Evolutionary conservation across 345 rosid species (phyloP), one percentile per base, ranked within the genome.

Genomic region (Brassica cretica): DNA sequence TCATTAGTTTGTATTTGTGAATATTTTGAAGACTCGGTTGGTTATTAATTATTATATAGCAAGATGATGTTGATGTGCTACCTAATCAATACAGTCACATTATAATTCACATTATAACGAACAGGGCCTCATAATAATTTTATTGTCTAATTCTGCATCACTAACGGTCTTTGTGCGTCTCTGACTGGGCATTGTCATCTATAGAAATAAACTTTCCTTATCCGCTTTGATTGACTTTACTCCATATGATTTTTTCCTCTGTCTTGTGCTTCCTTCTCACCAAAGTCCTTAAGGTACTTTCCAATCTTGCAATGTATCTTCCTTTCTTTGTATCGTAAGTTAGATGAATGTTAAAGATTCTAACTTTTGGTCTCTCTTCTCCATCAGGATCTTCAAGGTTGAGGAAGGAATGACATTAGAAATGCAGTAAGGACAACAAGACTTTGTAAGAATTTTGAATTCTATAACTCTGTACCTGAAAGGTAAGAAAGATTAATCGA

Each of bases 361-460:
- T 72, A 19, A 81, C 35, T 29, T 71, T 27, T 64, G 16, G 15
- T 81, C 30, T 68, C 10, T 63, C 24, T 18, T 66, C 70, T 21
- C 65, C 3, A 76, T 9, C 46, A 83, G 92, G 98, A 69, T 91
- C 77, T 72, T 91, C 76, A 92, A 88, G 87, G 90, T 94, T 74
- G 98, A 94, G 80, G 93, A 89, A 71, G 98, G 97, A 84, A 94
- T 94, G 98, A 92, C 97, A 3, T 4, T 85, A 70, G 97, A 94
- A 84, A 87, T 94, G 98, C 24, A 21, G 24, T 94, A 89, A 90
- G 93, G 71, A 68, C 72, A 60, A 68, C 64, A 19, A 55, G 58
- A 12, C 53, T 44, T 44, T 44, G 53, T 44, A 44, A 44, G 53
- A 76, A 25, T 71, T 76, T 72, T 27, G 30, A 27, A 27, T 27